These are phyloP conservation scores for Aspergillus tubingensis DNA, from an alignment of 2,329 filamentous ascomycete genomes.

Conservation along the genomic window DNA sequence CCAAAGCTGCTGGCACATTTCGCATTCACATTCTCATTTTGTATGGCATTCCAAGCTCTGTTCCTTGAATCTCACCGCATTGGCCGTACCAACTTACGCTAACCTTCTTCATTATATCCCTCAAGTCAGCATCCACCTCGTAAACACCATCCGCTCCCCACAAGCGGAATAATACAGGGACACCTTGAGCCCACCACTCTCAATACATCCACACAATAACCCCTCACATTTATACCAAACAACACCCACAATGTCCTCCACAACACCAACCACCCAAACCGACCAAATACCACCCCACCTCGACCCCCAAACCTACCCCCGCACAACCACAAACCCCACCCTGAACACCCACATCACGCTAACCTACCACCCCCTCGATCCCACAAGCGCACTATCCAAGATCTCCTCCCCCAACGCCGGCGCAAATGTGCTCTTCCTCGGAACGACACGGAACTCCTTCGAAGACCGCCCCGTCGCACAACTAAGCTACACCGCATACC, in stretches of 20 bases:
- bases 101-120: too few species aligned
- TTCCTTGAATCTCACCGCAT: background rate
- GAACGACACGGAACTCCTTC: conserved; percentile 49
- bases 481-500: conserved; percentile 49
- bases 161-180: background rate
- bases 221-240: background rate
- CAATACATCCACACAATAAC: background rate
- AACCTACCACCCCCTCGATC: conserved; percentile 44
- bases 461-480: conserved; percentile 43
- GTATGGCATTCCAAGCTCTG: background rate
- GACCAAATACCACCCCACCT: conserved; percentile 32
- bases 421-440: conserved; percentile 50
- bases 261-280: background rate
- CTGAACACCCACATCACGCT: conserved; percentile 46
- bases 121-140: too few species aligned
- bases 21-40: background rate
- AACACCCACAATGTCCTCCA: background rate
- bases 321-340: conserved; percentile 31
- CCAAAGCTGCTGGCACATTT: background rate
- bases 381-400: conserved; percentile 35
- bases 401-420: conserved; percentile 46
- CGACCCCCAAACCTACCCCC: conserved; percentile 45
- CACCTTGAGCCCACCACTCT: background rate
- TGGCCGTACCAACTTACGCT: background rate
- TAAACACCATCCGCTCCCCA: too few species aligned